Conservation (phyloP, 192 early-diverging fungal genomes). For the Gryganskiella cystojenkinii region DNA sequence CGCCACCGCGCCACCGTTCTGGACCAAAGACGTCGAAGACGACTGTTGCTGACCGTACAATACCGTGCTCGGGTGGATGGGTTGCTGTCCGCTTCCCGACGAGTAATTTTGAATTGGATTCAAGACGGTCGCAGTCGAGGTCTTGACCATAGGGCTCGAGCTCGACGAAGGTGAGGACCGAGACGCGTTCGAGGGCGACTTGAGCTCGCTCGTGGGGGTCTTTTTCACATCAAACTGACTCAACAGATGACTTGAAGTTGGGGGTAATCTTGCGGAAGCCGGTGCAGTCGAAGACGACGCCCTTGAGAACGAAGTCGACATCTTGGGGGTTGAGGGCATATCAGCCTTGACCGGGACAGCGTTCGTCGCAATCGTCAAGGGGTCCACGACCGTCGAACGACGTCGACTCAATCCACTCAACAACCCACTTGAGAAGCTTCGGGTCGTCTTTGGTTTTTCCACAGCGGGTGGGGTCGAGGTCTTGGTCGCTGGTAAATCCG, state of each 20-base stretch:
- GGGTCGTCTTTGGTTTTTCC: constrained; percentile 31
- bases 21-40: no score
- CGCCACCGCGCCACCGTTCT: not conserved
- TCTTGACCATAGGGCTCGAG: not conserved
- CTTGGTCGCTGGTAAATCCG: not conserved
- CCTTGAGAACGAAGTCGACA: constrained; percentile 13
- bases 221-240: constrained; percentile 32
- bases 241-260: constrained; percentile 23
- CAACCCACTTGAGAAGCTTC: constrained; percentile 43
- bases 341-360: not conserved
- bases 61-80: not conserved
- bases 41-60: constrained; percentile 23
- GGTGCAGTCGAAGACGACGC: constrained; percentile 31
- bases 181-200: constrained; percentile 18
- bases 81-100: not conserved
- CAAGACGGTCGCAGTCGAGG: not conserved
- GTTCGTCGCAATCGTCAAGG: constrained; percentile 31
- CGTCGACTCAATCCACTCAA: constrained; percentile 39
- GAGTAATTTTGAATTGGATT: constrained; percentile 21
- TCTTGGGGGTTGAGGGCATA: constrained; percentile 12
- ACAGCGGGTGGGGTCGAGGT: not conserved
- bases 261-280: constrained; percentile 4
- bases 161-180: constrained; percentile 26
- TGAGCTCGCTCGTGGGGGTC: constrained; percentile 24
- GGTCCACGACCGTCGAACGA: constrained; percentile 32